phyloP scores from a whole-genome alignment of 495 filamentous ascomycete species.

The Penicillium goetzii region DNA sequence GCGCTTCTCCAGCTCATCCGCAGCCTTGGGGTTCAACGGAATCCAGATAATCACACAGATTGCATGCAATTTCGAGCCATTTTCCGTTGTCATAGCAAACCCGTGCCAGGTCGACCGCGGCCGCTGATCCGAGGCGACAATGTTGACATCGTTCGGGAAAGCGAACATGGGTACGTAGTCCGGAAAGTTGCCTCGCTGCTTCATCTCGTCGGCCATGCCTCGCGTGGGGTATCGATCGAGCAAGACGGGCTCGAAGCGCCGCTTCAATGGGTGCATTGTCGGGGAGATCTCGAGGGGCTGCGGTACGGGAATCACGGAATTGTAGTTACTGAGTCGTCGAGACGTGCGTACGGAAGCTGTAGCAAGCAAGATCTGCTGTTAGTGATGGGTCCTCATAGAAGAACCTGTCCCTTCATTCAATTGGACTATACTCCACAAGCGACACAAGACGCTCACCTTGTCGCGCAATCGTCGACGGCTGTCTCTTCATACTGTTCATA shows the following conservation, averaged over 20 bases:
- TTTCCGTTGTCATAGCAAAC: constrained; percentile 94
- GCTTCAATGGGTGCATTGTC: constrained; percentile 94
- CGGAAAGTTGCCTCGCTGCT: constrained; percentile 84
- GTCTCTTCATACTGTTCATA: constrained; percentile 92
- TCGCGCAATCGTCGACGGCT: constrained; percentile 73
- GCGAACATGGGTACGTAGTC: constrained; percentile 99
- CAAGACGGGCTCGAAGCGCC: constrained; percentile 90
- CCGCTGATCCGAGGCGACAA: constrained; percentile 92
- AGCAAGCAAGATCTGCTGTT: constrained; percentile 1
- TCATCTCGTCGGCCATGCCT: constrained; percentile 76
- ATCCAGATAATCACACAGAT: constrained; percentile 93
- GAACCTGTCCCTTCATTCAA: background rate
- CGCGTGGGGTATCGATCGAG: constrained; percentile 91
- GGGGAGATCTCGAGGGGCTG: constrained; percentile 86
- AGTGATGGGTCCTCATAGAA: background rate
- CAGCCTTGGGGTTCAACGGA: constrained; percentile 77
- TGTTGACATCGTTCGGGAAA: constrained; percentile 96
- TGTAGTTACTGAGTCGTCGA: constrained; percentile 92
- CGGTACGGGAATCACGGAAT: constrained; percentile 93
- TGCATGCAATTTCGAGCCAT: constrained; percentile 89
- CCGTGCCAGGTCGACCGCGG: constrained; percentile 97
- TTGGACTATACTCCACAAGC: background rate
- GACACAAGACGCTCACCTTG: constrained; percentile 78
- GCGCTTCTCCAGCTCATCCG: constrained; percentile 84
- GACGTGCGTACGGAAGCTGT: constrained; percentile 88